Conservation (phyloP, 768 basidiomycete genomes). For the Amanita jacksonii region DNA sequence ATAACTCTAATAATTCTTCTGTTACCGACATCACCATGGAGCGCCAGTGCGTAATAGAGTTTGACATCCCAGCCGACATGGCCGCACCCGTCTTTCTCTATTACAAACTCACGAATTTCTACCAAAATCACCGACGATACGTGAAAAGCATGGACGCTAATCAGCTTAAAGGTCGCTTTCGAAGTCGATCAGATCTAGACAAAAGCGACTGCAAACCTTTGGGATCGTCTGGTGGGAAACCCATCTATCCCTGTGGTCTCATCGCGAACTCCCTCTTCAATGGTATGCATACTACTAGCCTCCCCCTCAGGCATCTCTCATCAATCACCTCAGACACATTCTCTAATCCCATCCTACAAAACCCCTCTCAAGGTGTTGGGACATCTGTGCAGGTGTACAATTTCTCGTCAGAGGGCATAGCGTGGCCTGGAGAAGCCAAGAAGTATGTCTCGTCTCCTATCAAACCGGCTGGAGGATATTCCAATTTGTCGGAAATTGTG, state of each 20-base stretch:
- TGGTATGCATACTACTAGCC: conserved; percentile 36
- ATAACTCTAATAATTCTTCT: conserved; percentile 37
- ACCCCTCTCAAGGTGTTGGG: conserved; percentile 37
- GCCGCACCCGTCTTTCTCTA: conserved; percentile 76
- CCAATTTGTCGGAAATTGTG: conserved; percentile 51
- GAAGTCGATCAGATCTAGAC: conserved; percentile 38
- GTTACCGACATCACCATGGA: conserved; percentile 33
- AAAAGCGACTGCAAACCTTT: conserved; percentile 86
- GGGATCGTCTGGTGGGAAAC: conserved; percentile 40
- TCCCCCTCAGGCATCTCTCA: not conserved
- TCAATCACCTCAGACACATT: conserved; percentile 57
- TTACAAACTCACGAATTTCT: conserved; percentile 95
- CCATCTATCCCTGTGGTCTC: conserved; percentile 90
- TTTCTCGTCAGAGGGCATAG: conserved; percentile 74
- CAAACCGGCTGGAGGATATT: conserved; percentile 34
- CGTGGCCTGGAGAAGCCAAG: conserved; percentile 93
- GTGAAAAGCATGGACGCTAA: conserved; percentile 82
- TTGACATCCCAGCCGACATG: conserved; percentile 74
- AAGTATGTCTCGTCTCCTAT: conserved; percentile 67
- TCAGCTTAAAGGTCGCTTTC: conserved; percentile 72
- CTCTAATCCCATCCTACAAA: conserved; percentile 48
- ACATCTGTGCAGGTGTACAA: conserved; percentile 43
- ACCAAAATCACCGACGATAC: conserved; percentile 97
- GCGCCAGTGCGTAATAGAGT: conserved; percentile 68
- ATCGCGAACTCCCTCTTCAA: conserved; percentile 98